Conservation (phyloP, 78 protist genomes). For the Isochrysis galbana region DNA sequence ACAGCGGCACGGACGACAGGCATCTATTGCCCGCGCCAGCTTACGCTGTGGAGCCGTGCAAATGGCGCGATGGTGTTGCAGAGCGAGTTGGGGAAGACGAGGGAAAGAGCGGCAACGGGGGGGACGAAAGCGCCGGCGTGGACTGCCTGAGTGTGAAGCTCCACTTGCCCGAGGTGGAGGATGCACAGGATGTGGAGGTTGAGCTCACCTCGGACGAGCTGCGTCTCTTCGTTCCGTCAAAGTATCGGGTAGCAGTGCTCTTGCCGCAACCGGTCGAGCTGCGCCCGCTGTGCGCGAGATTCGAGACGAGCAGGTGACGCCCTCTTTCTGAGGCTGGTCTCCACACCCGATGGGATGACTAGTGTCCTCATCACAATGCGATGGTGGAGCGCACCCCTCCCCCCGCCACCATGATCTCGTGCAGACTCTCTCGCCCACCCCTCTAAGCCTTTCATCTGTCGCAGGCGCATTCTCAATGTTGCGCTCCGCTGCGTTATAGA, state of each 20-base stretch:
- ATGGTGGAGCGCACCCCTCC: background rate
- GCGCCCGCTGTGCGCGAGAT: background rate
- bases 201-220: background rate
- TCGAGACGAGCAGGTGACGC: background rate
- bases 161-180: background rate
- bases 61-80: background rate
- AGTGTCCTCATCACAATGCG: background rate
- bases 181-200: background rate
- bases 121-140: background rate
- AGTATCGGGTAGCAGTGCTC: background rate
- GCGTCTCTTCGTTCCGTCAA: background rate
- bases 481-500: background rate
- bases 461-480: background rate
- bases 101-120: background rate
- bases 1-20: background rate
- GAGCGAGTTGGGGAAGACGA: background rate
- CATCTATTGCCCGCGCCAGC: background rate
- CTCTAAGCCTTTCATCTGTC: background rate
- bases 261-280: background rate
- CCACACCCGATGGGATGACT: background rate
- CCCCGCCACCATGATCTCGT: background rate
- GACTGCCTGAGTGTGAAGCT: background rate
- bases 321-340: background rate
- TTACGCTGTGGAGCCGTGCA: background rate
- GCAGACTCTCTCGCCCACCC: background rate